phyloP scores from a whole-genome alignment of 805 yeast genomes.

The Dipodascopsis tothii region DNA sequence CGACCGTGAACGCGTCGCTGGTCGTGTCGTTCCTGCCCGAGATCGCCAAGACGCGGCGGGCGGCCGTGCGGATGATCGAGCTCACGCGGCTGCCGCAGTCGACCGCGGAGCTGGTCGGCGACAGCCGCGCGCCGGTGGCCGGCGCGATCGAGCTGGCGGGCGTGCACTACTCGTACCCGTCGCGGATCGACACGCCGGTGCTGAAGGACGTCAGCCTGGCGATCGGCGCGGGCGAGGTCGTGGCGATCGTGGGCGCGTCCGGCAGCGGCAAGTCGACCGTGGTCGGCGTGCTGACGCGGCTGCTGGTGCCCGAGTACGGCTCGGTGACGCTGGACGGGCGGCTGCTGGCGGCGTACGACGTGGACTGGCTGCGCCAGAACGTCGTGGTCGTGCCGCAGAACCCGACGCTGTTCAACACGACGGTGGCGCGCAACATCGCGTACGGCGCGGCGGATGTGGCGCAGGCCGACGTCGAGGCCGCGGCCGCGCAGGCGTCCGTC shows the following conservation, averaged over 20 bases:
- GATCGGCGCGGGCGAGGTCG: conserved; percentile 42
- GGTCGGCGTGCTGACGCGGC: conserved; percentile 46
- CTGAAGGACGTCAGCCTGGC: conserved; percentile 37
- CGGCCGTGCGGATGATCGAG: conserved; percentile 20
- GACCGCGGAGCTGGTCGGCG: not conserved
- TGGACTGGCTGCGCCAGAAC: conserved; percentile 43
- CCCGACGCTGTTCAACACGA: conserved; percentile 62
- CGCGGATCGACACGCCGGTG: conserved; percentile 4
- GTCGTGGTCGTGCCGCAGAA: conserved; percentile 71
- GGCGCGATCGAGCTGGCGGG: conserved; percentile 36
- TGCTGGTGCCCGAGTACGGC: conserved; percentile 41
- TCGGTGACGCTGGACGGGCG: conserved; percentile 40
- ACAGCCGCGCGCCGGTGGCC: not conserved
- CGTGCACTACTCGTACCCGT: conserved; percentile 36
- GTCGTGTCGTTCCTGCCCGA: conserved; percentile 67
- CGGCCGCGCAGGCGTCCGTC: conserved; percentile 44
- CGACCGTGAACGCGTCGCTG: conserved; percentile 56
- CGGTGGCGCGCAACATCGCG: conserved; percentile 60
- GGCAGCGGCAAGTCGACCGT: conserved; percentile 91
- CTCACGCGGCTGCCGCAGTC: conserved; percentile 10
- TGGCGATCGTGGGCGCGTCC: conserved; percentile 75
- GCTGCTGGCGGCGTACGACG: conserved; percentile 43
- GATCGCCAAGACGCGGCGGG: conserved; percentile 60
- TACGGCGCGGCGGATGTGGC: conserved; percentile 41
- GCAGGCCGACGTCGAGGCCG: conserved; percentile 30